Conservation (phyloP, 2,329 filamentous ascomycete species). For the Orbilia oligospora region DNA sequence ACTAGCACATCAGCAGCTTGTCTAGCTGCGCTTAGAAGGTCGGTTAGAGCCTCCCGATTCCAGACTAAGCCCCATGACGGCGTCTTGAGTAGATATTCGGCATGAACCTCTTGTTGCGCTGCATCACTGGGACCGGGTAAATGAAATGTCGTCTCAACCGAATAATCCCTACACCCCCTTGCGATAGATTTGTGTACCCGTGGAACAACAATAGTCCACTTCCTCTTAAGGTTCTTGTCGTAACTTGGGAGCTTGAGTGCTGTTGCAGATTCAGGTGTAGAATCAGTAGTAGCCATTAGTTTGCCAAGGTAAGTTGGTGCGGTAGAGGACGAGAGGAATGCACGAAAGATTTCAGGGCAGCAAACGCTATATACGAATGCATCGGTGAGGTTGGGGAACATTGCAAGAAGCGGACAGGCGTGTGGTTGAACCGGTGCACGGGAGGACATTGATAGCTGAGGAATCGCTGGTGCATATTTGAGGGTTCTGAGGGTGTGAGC, state of each 20-base stretch:
- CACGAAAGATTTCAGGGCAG: slow-evolving; percentile 57
- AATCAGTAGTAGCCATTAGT: slow-evolving; percentile 46
- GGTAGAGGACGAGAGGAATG: slow-evolving; percentile 44
- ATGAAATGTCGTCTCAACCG: slow-evolving; percentile 50
- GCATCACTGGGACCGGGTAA: slow-evolving; percentile 48
- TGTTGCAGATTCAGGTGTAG: background rate
- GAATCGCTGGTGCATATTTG: slow-evolving; percentile 56
- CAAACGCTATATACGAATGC: slow-evolving; percentile 57
- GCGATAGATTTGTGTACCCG: slow-evolving; percentile 57
- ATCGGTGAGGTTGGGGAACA: slow-evolving; percentile 58
- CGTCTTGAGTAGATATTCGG: slow-evolving; percentile 58
- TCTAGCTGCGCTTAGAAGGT: slow-evolving; percentile 44
- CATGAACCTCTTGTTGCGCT: slow-evolving; percentile 54
- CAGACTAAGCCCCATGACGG: slow-evolving; percentile 56
- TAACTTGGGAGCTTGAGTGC: slow-evolving; percentile 38
- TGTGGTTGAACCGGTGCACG: slow-evolving; percentile 44
- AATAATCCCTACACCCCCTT: slow-evolving; percentile 50
- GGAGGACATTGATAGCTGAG: slow-evolving; percentile 58
- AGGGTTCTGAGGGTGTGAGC: slow-evolving; percentile 56
- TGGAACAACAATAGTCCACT: slow-evolving; percentile 59
- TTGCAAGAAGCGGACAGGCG: slow-evolving; percentile 54
- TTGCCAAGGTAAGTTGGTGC: slow-evolving; percentile 49
- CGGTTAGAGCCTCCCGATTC: slow-evolving; percentile 51
- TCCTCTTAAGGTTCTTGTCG: slow-evolving; percentile 41
- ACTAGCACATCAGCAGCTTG: slow-evolving; percentile 47